Evolutionary conservation across 2,329 filamentous ascomycete species (phyloP), one percentile per base, ranked within the genome.

Genomic region (Plectosphaerella sp.): DNA sequence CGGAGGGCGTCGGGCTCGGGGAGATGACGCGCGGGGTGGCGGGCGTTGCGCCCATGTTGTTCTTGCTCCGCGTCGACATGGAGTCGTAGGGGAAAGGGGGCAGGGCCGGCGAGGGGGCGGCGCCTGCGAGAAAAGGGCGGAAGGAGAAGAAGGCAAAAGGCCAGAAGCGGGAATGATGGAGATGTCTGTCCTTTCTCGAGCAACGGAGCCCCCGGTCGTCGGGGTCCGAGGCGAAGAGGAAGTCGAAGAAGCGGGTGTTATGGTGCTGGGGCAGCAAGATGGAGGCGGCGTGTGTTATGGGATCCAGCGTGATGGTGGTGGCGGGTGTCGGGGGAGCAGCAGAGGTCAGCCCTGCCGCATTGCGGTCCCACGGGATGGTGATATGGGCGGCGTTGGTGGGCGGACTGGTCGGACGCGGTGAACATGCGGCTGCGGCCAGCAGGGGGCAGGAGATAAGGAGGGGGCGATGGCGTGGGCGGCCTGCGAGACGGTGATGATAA

Each of bases 1-100:
- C 83, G 20, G 83, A 86, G 1, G 84, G 84, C 2, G 88, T 87
- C 41, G 92, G 91, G 51, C 91, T 94, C 41, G 92, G 91, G 12
- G 91, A 95, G 61, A 94, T 95, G 60, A 97, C 89, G 64, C 91
- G 87, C 63, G 91, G 91, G 52, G 88, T 94, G 52, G 81, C 80
- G 52, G 92, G 91, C 52, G 88, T 94, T 52, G 81, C 80, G 52
- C 92, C 91, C 53, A 94, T 76, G 60, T 76, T 74, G 57, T 68
- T 69, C 55, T 80, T 74, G 49, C 71, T 68, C 53, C 73, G 75
- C 54, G 75, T 65, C 52, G 81, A 76, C 74, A 86, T 83, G 28
- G 28, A 33, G 63, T 67, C 64, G 67, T 71, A 73, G 9, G 73
- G 69, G 55, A 87, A 87, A 39, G 81, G 79, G 46, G 84, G 84